Base-by-base conservation (phyloP, 1,284 basidiomycete species). In the Megacollybia platyphylla region DNA sequence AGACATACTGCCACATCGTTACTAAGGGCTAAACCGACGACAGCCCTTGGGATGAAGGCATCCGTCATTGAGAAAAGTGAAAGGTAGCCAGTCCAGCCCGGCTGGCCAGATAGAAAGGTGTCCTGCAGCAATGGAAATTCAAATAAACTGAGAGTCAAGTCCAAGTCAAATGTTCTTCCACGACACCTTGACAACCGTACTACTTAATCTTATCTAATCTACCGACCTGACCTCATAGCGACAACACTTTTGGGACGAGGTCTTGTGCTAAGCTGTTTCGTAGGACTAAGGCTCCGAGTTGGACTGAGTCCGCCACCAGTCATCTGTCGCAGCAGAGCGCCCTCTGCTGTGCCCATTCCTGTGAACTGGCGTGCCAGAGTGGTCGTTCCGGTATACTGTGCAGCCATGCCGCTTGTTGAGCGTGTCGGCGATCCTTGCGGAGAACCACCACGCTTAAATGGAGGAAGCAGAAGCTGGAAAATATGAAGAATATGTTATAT, bases 361-460 rank as follows among this genome's bases (percentile, higher is more conserved):
- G 82, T 87, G 50, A 85, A 79, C 56, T 87, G 83, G 38, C 78
- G 68, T 0, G 79, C 79, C 44, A 86, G 66, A 3, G 81, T 84
- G 2, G 81, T 84, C 3, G 73, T 76, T 3, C 80, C 80, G 15
- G 79, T 84, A 39, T 62, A 56, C 52, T 85, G 82, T 27, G 73
- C 58, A 4, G 57, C 53, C 24, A 81, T 56, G 13, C 58, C 59
- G 17, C 70, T 73, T 24, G 65, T 60, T 9, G 45, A 46, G 27
- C 66, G 67, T 7, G 64, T 64, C 9, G 74, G 70, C 13, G 73
- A 74, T 4, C 64, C 53, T 44, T 72, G 65, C 17, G 70, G 68
- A 0, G 67, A 61, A 24, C 20, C 20, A 35, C 58, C 63, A 43
- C 73, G 67, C 43, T 68, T 56, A 6, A 67, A 62, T 36, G 52